Percentiles rank a stretch among this genome's conserved stretches.
phyloP scores from a whole-genome alignment of 2,329 filamentous ascomycete species.

The Trichoderma arundinaceum region DNA sequence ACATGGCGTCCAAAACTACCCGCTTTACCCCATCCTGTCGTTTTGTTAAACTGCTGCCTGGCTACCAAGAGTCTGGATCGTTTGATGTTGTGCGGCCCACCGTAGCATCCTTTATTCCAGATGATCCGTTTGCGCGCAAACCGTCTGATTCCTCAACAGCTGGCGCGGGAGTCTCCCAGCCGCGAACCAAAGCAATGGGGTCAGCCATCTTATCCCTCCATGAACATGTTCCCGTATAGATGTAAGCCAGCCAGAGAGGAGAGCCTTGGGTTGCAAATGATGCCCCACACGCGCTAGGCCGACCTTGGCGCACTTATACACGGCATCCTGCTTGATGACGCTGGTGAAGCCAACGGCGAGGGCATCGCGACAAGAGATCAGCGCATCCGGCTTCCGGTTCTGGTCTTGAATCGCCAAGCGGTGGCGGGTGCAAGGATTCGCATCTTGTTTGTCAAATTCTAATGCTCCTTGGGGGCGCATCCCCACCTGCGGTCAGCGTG shows the following conservation, averaged over 20 bases:
- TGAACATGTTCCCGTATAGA: background rate
- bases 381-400: constrained; percentile 8
- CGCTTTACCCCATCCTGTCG: constrained; percentile 15
- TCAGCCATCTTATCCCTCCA: background rate
- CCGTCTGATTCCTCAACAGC: background rate
- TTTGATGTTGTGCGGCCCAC: constrained; percentile 11
- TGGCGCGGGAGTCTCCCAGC: background rate
- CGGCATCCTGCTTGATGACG: constrained; percentile 17
- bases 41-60: constrained; percentile 27
- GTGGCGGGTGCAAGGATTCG: constrained; percentile 7
- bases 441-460: constrained; percentile 14
- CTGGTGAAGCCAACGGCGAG: constrained; percentile 2
- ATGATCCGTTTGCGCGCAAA: background rate
- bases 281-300: constrained; percentile 9
- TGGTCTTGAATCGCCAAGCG: constrained; percentile 15
- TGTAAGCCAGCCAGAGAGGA: background rate
- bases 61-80: constrained; percentile 21
- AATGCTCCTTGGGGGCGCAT: constrained; percentile 5
- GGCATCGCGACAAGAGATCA: constrained; percentile 12
- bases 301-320: background rate
- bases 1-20: constrained; percentile 24
- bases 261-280: constrained; percentile 8
- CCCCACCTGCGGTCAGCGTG: constrained; percentile 6
- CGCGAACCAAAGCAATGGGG: background rate
- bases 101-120: background rate